Evolutionary conservation across 2,329 filamentous ascomycete genomes (phyloP).

Genomic region (Escovopsis sp.): DNA sequence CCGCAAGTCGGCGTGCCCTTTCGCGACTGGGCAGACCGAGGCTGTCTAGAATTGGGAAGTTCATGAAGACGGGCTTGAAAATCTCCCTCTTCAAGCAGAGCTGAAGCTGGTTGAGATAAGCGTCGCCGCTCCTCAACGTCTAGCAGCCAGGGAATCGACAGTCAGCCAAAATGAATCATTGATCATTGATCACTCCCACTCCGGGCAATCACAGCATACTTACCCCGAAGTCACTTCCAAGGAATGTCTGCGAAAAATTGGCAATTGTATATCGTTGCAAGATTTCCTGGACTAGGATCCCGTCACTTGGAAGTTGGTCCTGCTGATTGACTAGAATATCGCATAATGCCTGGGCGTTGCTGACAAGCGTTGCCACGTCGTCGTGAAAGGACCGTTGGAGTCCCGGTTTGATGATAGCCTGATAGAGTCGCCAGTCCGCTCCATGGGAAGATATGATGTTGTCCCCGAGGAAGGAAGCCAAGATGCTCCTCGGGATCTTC

Average conservation of each 20-base stretch:
- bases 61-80: conserved; percentile 20
- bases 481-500: conserved; percentile 24
- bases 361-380: conserved; percentile 7
- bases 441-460: conserved; percentile 26
- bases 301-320: conserved; percentile 8
- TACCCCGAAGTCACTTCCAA: conserved; percentile 13
- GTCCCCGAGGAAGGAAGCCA: conserved; percentile 23
- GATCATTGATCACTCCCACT: neutral
- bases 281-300: conserved; percentile 16
- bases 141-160: conserved; percentile 1
- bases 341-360: conserved; percentile 13
- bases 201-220: neutral
- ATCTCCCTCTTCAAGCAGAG: conserved; percentile 17
- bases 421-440: conserved; percentile 21
- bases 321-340: conserved; percentile 16
- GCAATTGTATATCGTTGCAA: conserved; percentile 23
- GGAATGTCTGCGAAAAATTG: conserved; percentile 19
- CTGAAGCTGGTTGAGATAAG: conserved; percentile 13
- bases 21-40: conserved; percentile 13
- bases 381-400: conserved; percentile 14
- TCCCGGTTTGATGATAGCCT: conserved; percentile 21
- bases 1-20: conserved; percentile 13
- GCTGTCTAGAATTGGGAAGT: conserved; percentile 19
- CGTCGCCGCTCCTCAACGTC: conserved; percentile 11
- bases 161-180: neutral